A percentile compares a stretch with the other conserved stretches of the same genome.
phyloP scores from a whole-genome alignment of 345 rosid genomes.

The Euphorbia lathyris region DNA sequence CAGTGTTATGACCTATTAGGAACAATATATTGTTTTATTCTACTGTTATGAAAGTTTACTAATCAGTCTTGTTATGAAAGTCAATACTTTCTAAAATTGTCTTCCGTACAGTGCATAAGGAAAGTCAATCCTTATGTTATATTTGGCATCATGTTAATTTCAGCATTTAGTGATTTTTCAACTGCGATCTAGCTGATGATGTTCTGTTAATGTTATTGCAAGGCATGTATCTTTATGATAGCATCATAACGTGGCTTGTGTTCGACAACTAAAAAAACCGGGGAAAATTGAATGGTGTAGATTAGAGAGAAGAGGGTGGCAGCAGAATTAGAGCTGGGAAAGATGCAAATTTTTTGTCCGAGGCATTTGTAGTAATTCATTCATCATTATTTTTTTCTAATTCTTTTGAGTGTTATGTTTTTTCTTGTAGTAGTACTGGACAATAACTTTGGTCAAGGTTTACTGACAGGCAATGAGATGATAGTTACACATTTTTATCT shows the following conservation, averaged over 20 bases:
- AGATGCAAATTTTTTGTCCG: conserved; percentile 17
- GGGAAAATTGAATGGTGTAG: conserved; percentile 33
- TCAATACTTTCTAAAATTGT: too few relatives aligned
- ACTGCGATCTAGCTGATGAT: not conserved
- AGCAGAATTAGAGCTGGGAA: conserved; percentile 28
- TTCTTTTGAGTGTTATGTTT: conserved; percentile 7
- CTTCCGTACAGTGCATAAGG: too few relatives aligned
- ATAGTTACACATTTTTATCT: conserved; percentile 6
- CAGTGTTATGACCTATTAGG: conserved; percentile 3
- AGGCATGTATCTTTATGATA: conserved; percentile 14
- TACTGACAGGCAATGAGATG: conserved; percentile 13
- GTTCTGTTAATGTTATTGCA: conserved; percentile 1
- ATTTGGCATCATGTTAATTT: not conserved
- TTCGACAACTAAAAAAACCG: conserved; percentile 10
- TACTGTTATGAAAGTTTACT: not conserved
- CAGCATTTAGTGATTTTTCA: not conserved
- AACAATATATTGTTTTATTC: not conserved
- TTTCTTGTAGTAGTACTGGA: not conserved
- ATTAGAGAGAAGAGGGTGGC: conserved; percentile 28
- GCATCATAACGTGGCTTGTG: conserved; percentile 19
- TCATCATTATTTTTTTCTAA: conserved; percentile 40
- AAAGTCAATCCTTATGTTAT: not conserved
- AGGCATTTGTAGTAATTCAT: conserved; percentile 49
- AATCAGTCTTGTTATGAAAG: too few relatives aligned
- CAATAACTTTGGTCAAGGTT: conserved; percentile 3